phyloP scores from a whole-genome alignment of 768 basidiomycete species.

The Russula olivacea region DNA sequence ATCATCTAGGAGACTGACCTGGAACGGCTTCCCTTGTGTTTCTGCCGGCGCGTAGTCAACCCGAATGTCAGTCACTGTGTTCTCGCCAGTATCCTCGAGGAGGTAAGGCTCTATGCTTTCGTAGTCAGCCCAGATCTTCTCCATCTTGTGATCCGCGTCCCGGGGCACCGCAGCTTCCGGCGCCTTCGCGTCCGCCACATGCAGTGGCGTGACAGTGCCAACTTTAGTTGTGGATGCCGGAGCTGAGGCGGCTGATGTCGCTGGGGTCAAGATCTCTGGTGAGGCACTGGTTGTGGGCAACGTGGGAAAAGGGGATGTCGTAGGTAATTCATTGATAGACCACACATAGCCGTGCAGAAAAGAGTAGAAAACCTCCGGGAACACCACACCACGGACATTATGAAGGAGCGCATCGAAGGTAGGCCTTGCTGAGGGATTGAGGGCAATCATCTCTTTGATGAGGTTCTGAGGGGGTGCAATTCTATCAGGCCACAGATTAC shows the following conservation, averaged over 20 bases:
- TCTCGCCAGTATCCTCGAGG: slow-evolving; percentile 41
- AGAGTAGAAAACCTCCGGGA: slow-evolving; percentile 92
- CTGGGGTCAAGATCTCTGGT: slow-evolving; percentile 9
- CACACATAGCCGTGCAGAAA: slow-evolving; percentile 88
- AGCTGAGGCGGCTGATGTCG: slow-evolving; percentile 19
- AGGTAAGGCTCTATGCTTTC: slow-evolving; percentile 73
- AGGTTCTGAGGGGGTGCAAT: slow-evolving; percentile 48
- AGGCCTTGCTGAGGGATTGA: slow-evolving; percentile 71
- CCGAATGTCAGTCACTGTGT: slow-evolving; percentile 48
- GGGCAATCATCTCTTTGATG: slow-evolving; percentile 84
- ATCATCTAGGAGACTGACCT: slow-evolving; percentile 37
- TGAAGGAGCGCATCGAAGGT: slow-evolving; percentile 77
- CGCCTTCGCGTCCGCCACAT: slow-evolving; percentile 15
- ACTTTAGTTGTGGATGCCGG: slow-evolving; percentile 10
- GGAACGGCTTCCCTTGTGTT: slow-evolving; percentile 47
- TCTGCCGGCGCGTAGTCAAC: slow-evolving; percentile 48
- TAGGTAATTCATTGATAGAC: slow-evolving; percentile 64
- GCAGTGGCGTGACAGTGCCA: slow-evolving; percentile 17
- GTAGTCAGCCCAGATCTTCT: slow-evolving; percentile 83
- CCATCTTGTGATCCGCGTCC: slow-evolving; percentile 81
- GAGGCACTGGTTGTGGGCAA: background rate
- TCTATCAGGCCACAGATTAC: slow-evolving; percentile 9
- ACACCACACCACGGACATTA: slow-evolving; percentile 67
- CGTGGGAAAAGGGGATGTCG: slow-evolving; percentile 38
- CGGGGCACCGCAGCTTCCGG: slow-evolving; percentile 47